phyloP scores from a whole-genome alignment of 805 yeast genomes.

The Komagataella populi region DNA sequence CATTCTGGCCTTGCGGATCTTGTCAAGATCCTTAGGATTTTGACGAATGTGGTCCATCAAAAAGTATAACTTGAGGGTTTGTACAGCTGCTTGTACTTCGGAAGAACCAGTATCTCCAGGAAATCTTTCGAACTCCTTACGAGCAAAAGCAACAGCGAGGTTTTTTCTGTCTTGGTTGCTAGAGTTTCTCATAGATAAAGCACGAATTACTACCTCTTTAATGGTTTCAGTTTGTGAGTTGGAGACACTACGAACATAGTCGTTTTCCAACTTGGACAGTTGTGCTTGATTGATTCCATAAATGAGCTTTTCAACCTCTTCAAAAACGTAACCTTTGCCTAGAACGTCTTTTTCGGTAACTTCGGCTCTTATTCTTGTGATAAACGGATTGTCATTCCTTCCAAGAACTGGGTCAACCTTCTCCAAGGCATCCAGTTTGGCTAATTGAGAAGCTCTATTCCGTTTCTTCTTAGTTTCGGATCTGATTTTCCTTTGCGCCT shows the following conservation, averaged over 20 bases:
- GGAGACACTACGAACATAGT: conserved; percentile 8
- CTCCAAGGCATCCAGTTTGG: conserved; percentile 11
- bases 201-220: conserved; percentile 56
- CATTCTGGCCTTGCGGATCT: conserved; percentile 62
- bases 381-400: conserved; percentile 46
- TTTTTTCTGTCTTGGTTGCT: conserved; percentile 41
- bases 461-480: conserved; percentile 11
- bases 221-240: conserved; percentile 30
- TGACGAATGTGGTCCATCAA: conserved; percentile 61
- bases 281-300: conserved; percentile 66
- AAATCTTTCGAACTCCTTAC: conserved; percentile 64
- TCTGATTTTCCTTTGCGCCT: neutral
- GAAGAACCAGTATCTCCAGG: conserved; percentile 92
- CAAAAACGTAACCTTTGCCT: conserved; percentile 41
- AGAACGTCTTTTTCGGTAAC: conserved; percentile 52
- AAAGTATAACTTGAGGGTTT: conserved; percentile 69
- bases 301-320: conserved; percentile 62
- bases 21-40: conserved; percentile 59
- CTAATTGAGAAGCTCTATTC: conserved; percentile 13
- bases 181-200: conserved; percentile 63
- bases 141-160: conserved; percentile 50
- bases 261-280: conserved; percentile 14
- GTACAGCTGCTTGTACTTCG: conserved; percentile 90
- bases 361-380: conserved; percentile 53
- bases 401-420: conserved; percentile 82